phyloP scores from a whole-genome alignment of 2,329 filamentous ascomycete species.

The Blumeria graminis region DNA sequence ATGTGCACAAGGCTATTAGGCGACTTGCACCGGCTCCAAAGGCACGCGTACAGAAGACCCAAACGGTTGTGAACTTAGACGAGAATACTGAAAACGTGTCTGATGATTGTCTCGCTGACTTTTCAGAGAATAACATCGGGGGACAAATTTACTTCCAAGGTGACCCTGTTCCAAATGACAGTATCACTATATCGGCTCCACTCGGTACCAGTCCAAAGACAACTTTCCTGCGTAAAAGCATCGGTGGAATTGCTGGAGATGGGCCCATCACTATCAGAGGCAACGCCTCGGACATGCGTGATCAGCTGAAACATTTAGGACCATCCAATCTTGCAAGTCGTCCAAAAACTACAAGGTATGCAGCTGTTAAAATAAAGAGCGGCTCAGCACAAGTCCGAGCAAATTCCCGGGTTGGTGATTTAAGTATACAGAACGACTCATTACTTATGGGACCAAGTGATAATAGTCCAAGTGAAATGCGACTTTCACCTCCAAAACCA shows the following conservation, averaged over 20 bases:
- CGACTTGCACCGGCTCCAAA: conserved; percentile 38
- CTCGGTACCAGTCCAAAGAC: conserved; percentile 17
- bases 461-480: background rate
- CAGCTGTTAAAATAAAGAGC: conserved; percentile 43
- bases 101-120: conserved; percentile 19
- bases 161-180: conserved; percentile 5
- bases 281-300: conserved; percentile 35
- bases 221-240: conserved; percentile 34
- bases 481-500: background rate
- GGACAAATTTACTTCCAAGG: background rate
- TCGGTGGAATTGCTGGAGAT: conserved; percentile 28
- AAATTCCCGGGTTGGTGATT: background rate
- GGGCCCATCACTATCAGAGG: conserved; percentile 29
- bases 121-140: conserved; percentile 21
- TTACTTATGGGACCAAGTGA: background rate
- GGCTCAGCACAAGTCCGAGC: conserved; percentile 10
- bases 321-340: conserved; percentile 42
- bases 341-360: conserved; percentile 34
- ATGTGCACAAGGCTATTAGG: conserved; percentile 93
- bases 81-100: conserved; percentile 13
- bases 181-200: conserved; percentile 5
- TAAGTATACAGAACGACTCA: background rate
- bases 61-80: conserved; percentile 24
- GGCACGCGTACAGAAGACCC: conserved; percentile 36
- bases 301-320: conserved; percentile 36